Evolutionary conservation across 2,329 filamentous ascomycete species (phyloP).

Genomic region (Trichoderma koningiopsis): DNA sequence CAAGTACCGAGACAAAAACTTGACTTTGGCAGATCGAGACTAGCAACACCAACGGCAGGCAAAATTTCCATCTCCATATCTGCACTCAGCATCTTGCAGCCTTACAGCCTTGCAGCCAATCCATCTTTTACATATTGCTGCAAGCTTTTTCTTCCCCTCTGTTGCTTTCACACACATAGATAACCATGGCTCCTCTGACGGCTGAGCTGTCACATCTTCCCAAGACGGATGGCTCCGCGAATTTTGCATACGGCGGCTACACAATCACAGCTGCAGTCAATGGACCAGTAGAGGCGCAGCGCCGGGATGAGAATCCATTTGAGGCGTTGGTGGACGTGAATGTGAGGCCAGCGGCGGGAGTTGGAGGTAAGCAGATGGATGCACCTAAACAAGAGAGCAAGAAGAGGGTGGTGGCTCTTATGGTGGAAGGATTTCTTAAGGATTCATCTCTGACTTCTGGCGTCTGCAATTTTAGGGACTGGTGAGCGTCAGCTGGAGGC

Average conservation of each 20-base stretch:
- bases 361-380: conserved; percentile 63
- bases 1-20: not conserved
- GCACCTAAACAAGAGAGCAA: not conserved
- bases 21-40: conserved; percentile 20
- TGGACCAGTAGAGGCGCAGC: conserved; percentile 85
- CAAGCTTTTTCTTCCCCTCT: not conserved
- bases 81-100: not conserved
- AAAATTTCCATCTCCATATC: conserved; percentile 19
- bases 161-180: not conserved
- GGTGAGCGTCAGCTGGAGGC: conserved; percentile 82
- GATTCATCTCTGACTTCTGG: not conserved
- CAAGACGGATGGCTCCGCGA: conserved; percentile 78
- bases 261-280: conserved; percentile 85
- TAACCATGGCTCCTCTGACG: conserved; percentile 48
- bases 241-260: conserved; percentile 74
- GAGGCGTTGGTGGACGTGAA: conserved; percentile 90
- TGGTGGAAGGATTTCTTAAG: not conserved
- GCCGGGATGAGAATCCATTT: conserved; percentile 88
- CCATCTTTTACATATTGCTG: not conserved
- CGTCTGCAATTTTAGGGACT: conserved; percentile 51
- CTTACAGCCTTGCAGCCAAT: not conserved
- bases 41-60: conserved; percentile 5
- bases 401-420: not conserved
- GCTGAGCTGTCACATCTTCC: conserved; percentile 60
- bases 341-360: conserved; percentile 80